A percentile compares a stretch with the other conserved stretches of the same genome.
phyloP scores from a whole-genome alignment of 139 green algal species.

The Chlorella sp. region DNA sequence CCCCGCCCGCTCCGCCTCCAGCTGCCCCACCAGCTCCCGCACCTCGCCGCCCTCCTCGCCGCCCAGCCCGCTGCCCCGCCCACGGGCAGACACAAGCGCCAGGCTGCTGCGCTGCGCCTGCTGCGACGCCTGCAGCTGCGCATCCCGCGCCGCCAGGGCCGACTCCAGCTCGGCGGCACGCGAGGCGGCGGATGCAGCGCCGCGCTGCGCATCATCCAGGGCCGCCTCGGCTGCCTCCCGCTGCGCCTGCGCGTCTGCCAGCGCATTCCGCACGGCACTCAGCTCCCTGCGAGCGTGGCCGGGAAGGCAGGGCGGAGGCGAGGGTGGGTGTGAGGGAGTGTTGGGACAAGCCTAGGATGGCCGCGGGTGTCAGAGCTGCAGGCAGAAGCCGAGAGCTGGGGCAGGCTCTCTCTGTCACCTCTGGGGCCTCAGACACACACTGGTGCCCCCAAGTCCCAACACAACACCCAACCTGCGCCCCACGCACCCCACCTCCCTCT shows the following conservation, averaged over 20 bases:
- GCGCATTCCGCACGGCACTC: neutral
- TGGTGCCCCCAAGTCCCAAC: neutral
- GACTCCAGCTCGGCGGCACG: slow-evolving; percentile 16
- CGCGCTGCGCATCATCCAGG: neutral
- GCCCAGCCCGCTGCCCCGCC: neutral
- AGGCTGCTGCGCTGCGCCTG: slow-evolving; percentile 9
- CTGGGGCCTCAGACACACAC: too few relatives aligned
- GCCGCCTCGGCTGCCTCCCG: neutral
- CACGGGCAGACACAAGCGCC: neutral
- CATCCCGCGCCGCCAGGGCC: neutral
- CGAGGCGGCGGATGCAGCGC: neutral
- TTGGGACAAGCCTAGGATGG: too few relatives aligned
- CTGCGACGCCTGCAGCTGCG: slow-evolving; percentile 1
- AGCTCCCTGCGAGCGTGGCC: neutral
- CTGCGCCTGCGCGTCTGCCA: slow-evolving; percentile 3
- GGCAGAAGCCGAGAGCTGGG: too few relatives aligned
- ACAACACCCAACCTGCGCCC: neutral
- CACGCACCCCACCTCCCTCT: neutral
- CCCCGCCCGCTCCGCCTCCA: neutral
- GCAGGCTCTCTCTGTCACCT: too few relatives aligned
- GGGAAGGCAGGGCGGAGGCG: neutral
- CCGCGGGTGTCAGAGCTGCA: too few relatives aligned
- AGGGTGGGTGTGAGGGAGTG: neutral
- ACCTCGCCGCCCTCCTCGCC: neutral
- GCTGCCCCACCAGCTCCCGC: neutral